Conservation (phyloP, 169 alveolate species). For the Eimeria praecox region DNA sequence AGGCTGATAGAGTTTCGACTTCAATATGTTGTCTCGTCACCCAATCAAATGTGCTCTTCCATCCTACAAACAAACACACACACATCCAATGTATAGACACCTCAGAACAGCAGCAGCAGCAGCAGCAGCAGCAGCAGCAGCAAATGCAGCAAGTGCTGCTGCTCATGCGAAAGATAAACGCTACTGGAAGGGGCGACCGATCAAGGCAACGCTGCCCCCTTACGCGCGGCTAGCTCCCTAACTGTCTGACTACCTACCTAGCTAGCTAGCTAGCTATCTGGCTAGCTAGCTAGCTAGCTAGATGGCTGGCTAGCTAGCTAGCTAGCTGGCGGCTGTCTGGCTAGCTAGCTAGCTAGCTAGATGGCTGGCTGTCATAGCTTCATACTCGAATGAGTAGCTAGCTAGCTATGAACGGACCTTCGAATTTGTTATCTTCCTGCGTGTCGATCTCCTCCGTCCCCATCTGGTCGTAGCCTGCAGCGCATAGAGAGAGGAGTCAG, state of each 20-base stretch:
- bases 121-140: background rate
- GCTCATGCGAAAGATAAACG: background rate
- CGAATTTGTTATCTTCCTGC: constrained; percentile 66
- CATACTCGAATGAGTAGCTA: too few relatives aligned
- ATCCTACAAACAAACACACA: constrained; percentile 67
- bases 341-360: background rate
- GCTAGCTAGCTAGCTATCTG: too few relatives aligned
- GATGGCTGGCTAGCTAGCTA: too few relatives aligned
- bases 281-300: too few relatives aligned
- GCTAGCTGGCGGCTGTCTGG: too few relatives aligned
- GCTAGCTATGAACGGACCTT: constrained; percentile 20
- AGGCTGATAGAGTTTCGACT: constrained; percentile 85
- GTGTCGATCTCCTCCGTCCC: constrained; percentile 77
- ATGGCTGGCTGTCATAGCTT: too few relatives aligned
- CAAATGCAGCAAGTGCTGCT: background rate
- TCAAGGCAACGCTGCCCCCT: background rate
- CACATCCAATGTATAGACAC: background rate
- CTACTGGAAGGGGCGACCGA: background rate
- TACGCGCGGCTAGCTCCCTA: background rate
- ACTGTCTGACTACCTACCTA: too few relatives aligned
- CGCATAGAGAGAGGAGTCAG: background rate
- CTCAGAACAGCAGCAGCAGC: background rate
- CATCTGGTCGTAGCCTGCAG: constrained; percentile 80
- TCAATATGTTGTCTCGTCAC: constrained; percentile 82
- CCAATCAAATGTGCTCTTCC: constrained; percentile 83